Base-by-base conservation (phyloP, 1,284 basidiomycete genomes). In the Pterulicium gracile region DNA sequence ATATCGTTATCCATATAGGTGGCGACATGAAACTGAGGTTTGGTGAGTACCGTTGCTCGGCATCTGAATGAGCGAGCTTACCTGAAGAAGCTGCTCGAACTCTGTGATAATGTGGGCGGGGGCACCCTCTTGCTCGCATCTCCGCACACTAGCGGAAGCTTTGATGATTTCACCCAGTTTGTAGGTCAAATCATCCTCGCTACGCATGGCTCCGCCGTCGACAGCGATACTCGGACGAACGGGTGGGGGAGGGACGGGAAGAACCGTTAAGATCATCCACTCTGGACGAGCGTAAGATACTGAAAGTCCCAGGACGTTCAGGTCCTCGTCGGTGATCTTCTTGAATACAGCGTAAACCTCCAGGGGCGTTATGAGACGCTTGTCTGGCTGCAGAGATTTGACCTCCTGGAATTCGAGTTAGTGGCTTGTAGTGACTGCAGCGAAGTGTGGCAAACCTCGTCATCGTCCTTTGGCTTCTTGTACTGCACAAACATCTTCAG, bases 1-100 rank as follows among this genome's bases (percentile, higher is more conserved):
- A 98, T 95, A 62, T 98, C 94, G 62, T 98, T 99, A 63, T 99
- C 96, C 95, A 99, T 98, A 62, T 98, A 98, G 0, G 96, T 98
- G 4, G 95, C 96, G 51, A 96, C 92, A 61, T 98, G 96, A 64
- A 95, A 98, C 83, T 93, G 51, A 2, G 24, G 47, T 51, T 42
- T 36, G 48, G 47, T 32, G 50, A 43, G 3, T 27, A 44, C 22
- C 13, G 13, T 42, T 43, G 50, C 41, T 27, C 24, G 22, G 17
- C 46, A 12, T n/a, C 20, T 15, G 47, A 24, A 32, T 44, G 7
- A 27, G 15, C 24, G 10, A 4, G 56, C 66, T 45, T 50, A 83
- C 88, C 78, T 95, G 93, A 2, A 99, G 75, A 36, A 98, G 68
- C 59, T 97, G 92, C 65, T 98, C 95, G 60, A 96, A 96, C 65